These are phyloP conservation scores for Leucocoprinus sp. DNA, from an alignment of 768 basidiomycete genomes.

Conservation along the genomic window DNA sequence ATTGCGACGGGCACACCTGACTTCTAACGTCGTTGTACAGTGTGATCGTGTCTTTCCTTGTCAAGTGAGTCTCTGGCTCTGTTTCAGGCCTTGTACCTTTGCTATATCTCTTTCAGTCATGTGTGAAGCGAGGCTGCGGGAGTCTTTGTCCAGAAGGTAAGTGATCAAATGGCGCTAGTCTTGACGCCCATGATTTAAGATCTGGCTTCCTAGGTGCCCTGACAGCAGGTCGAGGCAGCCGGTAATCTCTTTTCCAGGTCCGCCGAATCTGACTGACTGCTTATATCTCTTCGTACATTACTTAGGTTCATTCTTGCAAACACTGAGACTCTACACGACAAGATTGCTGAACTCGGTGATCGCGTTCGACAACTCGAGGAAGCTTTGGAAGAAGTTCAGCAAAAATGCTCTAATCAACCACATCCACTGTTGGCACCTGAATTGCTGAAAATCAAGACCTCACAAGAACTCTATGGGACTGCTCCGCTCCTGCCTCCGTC, in stretches of 20 bases:
- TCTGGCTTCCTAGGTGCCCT: slow-evolving; percentile 36
- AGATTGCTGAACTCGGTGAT: slow-evolving; percentile 51
- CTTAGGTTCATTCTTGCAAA: slow-evolving; percentile 61
- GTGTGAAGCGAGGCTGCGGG: slow-evolving; percentile 57
- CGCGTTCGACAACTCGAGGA: slow-evolving; percentile 61
- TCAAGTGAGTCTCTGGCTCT: slow-evolving; percentile 27
- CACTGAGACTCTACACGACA: slow-evolving; percentile 57
- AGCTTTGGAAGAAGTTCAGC: slow-evolving; percentile 39
- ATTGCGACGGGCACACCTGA: slow-evolving; percentile 2
- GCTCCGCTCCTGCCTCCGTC: slow-evolving; percentile 13
- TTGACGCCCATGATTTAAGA: slow-evolving; percentile 1
- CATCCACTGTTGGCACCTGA: slow-evolving; percentile 57
- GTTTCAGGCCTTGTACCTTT: slow-evolving; percentile 5
- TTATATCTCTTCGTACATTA: slow-evolving; percentile 10
- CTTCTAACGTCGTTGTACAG: slow-evolving; percentile 21
- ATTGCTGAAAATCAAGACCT: slow-evolving; percentile 54
- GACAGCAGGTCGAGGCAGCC: slow-evolving; percentile 57
- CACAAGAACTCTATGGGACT: slow-evolving; percentile 50
- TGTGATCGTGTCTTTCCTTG: slow-evolving; percentile 63
- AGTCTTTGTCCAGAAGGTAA: slow-evolving; percentile 54
- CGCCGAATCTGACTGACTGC: slow-evolving; percentile 2
- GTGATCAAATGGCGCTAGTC: slow-evolving; percentile 9
- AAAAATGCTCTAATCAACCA: slow-evolving; percentile 27
- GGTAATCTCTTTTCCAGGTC: slow-evolving; percentile 24
- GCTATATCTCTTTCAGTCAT: slow-evolving; percentile 34